These are phyloP conservation scores for Ramaria rubella DNA, from an alignment of 768 basidiomycete species.

Conservation along the genomic window DNA sequence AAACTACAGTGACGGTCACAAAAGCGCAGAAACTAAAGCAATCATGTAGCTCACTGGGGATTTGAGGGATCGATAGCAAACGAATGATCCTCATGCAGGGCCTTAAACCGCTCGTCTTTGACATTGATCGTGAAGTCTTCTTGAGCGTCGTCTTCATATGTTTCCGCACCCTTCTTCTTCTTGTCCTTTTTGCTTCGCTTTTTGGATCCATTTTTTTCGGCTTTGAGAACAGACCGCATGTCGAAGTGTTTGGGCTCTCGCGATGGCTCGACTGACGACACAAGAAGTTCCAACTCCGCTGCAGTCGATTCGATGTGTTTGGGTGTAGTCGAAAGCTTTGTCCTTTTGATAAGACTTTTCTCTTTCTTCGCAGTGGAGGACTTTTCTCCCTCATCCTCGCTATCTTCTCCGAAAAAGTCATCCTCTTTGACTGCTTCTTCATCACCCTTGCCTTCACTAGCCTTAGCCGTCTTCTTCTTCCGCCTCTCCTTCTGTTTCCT, in stretches of 20 bases:
- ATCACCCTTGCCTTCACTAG: slow-evolving; percentile 19
- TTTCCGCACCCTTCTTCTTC: slow-evolving; percentile 39
- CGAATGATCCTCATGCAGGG: slow-evolving; percentile 79
- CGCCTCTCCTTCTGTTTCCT: slow-evolving; percentile 86
- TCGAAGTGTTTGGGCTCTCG: slow-evolving; percentile 76
- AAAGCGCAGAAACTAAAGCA: background rate
- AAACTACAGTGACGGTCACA: slow-evolving; percentile 47
- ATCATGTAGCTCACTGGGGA: slow-evolving; percentile 66
- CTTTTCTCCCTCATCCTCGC: slow-evolving; percentile 32
- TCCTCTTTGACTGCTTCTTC: slow-evolving; percentile 35
- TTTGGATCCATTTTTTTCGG: slow-evolving; percentile 58
- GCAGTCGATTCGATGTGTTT: slow-evolving; percentile 42
- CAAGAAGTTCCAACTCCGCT: slow-evolving; percentile 61
- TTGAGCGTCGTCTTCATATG: slow-evolving; percentile 56
- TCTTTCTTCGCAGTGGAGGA: slow-evolving; percentile 18
- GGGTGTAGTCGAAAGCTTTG: slow-evolving; percentile 12
- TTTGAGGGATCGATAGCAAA: slow-evolving; percentile 96
- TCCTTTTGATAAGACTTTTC: slow-evolving; percentile 15
- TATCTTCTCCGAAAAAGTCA: slow-evolving; percentile 69
- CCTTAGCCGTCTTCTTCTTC: slow-evolving; percentile 60
- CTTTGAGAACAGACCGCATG: slow-evolving; percentile 80
- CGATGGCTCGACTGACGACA: slow-evolving; percentile 46
- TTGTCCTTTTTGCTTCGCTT: slow-evolving; percentile 38
- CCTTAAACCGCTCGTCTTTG: slow-evolving; percentile 82
- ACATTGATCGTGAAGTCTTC: slow-evolving; percentile 80